Percentiles rank a stretch among this genome's conserved stretches.
phyloP scores from a whole-genome alignment of 352 stramenopile species.

The Phytophthora pseudosyringae region DNA sequence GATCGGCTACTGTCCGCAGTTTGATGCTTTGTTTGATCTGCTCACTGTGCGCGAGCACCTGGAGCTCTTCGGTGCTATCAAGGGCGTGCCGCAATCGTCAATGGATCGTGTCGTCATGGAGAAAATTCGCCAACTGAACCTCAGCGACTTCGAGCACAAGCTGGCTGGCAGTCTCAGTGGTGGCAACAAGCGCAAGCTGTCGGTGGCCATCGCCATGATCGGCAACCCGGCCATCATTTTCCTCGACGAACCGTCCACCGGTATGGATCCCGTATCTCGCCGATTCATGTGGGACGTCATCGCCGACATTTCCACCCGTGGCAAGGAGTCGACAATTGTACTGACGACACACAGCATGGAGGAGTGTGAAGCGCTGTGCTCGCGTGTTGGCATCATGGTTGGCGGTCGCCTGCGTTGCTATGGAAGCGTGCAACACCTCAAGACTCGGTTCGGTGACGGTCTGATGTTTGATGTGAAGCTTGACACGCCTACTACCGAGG shows the following conservation, averaged over 20 bases:
- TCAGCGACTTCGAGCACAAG: slow-evolving; percentile 84
- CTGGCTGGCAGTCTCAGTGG: slow-evolving; percentile 80
- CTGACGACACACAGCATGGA: slow-evolving; percentile 88
- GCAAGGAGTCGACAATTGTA: slow-evolving; percentile 76
- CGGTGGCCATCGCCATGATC: slow-evolving; percentile 93
- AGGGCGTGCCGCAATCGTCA: slow-evolving; percentile 83
- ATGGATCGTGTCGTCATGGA: slow-evolving; percentile 66
- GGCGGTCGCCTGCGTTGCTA: slow-evolving; percentile 65
- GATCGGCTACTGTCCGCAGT: slow-evolving; percentile 94
- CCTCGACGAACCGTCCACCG: slow-evolving; percentile 91
- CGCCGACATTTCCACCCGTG: slow-evolving; percentile 60
- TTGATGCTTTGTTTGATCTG: slow-evolving; percentile 83
- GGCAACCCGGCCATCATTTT: slow-evolving; percentile 90
- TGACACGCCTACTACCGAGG: slow-evolving; percentile 17
- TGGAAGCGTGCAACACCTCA: slow-evolving; percentile 91
- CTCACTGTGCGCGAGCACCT: slow-evolving; percentile 90
- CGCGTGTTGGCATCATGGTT: slow-evolving; percentile 93
- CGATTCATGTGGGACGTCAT: slow-evolving; percentile 66
- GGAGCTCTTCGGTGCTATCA: slow-evolving; percentile 92
- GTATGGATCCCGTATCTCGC: slow-evolving; percentile 92
- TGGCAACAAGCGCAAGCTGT: slow-evolving; percentile 95
- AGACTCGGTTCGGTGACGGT: slow-evolving; percentile 93
- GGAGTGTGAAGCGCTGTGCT: slow-evolving; percentile 74
- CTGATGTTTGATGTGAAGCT: slow-evolving; percentile 87
- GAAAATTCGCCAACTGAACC: slow-evolving; percentile 85